A percentile compares a stretch with the other conserved stretches of the same genome.
Conservation (phyloP, 345 rosid genomes). For the Murraya paniculata region DNA sequence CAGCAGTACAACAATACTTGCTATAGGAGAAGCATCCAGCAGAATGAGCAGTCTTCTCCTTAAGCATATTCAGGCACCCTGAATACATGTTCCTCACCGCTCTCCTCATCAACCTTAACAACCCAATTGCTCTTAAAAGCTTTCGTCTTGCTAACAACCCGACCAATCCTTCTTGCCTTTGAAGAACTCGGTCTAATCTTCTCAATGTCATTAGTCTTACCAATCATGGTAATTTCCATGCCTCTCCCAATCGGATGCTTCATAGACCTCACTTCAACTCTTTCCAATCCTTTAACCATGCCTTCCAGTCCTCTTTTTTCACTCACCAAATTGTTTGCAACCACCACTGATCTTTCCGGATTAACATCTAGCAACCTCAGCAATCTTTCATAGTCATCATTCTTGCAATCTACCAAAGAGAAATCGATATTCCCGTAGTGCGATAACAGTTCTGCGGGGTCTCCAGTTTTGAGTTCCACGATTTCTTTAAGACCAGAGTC, state of each 20-base stretch:
- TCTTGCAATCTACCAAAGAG: conserved; percentile 41
- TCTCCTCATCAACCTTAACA: conserved; percentile 33
- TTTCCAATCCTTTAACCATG: conserved; percentile 22
- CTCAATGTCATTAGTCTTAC: conserved; percentile 8
- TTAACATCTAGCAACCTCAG: conserved; percentile 35
- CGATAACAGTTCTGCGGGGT: conserved; percentile 33
- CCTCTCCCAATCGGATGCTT: conserved; percentile 44
- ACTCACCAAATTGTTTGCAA: conserved; percentile 42
- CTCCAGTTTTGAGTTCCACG: conserved; percentile 41
- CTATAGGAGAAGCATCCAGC: neutral
- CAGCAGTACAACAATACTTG: neutral
- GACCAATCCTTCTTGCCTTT: neutral
- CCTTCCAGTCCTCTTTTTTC: conserved; percentile 37
- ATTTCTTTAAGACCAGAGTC: conserved; percentile 38
- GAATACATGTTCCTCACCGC: conserved; percentile 51
- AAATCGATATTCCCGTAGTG: conserved; percentile 38
- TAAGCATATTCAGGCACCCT: conserved; percentile 29
- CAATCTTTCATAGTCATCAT: conserved; percentile 26
- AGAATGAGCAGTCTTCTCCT: neutral
- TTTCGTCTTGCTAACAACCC: conserved; percentile 3
- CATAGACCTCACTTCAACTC: conserved; percentile 38
- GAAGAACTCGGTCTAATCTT: conserved; percentile 2
- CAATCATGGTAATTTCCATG: conserved; percentile 44
- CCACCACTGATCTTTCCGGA: conserved; percentile 36
- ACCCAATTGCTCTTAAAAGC: conserved; percentile 35